A percentile compares a stretch with the other conserved stretches of the same genome.
Evolutionary conservation across 768 basidiomycete genomes (phyloP).

Genomic region (Vararia minispora): DNA sequence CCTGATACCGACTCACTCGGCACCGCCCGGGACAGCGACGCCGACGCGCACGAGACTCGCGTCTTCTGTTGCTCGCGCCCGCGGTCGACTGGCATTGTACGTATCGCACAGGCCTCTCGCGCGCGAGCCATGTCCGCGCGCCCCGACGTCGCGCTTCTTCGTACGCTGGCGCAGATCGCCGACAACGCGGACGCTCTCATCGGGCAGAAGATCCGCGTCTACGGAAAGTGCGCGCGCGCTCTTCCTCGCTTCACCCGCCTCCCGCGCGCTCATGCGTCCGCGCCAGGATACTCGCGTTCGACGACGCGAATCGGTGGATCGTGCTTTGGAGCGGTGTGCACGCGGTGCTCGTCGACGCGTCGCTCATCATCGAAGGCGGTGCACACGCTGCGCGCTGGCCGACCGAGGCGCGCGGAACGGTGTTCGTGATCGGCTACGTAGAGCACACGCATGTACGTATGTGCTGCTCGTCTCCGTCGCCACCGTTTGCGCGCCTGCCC

Average conservation of each 20-base stretch:
- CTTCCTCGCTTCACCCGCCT: neutral
- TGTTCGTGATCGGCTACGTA: slow-evolving; percentile 13
- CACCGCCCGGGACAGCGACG: too few relatives aligned
- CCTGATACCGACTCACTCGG: too few relatives aligned
- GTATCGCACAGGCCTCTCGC: too few relatives aligned
- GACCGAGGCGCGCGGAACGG: slow-evolving; percentile 7
- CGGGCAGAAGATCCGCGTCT: slow-evolving; percentile 13
- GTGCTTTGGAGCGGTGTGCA: slow-evolving; percentile 10
- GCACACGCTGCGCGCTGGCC: slow-evolving; percentile 9
- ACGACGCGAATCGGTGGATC: slow-evolving; percentile 7
- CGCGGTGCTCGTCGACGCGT: slow-evolving; percentile 9
- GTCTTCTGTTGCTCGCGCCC: too few relatives aligned
- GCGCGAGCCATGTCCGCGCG: slow-evolving; percentile 1
- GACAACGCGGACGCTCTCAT: slow-evolving; percentile 7
- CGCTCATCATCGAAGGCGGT: slow-evolving; percentile 10
- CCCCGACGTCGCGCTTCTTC: slow-evolving; percentile 3
- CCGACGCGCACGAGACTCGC: too few relatives aligned
- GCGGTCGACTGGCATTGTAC: too few relatives aligned
- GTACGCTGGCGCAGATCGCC: neutral
- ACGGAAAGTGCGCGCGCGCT: slow-evolving; percentile 10
- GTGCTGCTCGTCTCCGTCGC: neutral
- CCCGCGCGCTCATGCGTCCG: too few relatives aligned
- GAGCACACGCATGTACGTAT: slow-evolving; percentile 7
- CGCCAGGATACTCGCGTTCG: slow-evolving; percentile 11
- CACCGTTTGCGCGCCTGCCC: neutral